Evolutionary conservation across 495 filamentous ascomycete species (phyloP).

Genomic region (Friedmanniomyces endolithicus): DNA sequence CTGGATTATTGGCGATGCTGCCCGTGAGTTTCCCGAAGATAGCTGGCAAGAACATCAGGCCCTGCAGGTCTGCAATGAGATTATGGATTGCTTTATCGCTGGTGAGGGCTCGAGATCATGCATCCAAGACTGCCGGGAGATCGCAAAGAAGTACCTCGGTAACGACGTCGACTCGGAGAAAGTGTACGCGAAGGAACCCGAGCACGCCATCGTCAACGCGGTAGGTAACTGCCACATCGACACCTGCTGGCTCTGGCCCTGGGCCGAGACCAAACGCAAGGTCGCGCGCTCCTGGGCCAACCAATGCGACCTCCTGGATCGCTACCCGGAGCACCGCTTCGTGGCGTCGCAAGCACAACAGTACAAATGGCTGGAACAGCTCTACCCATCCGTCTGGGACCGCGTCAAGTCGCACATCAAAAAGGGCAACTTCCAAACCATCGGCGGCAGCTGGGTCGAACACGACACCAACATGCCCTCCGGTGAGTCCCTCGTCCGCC

Average conservation of each 20-base stretch:
- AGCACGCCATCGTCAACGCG: slow-evolving; percentile 60
- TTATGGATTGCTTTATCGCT: slow-evolving; percentile 78
- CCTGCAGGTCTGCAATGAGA: slow-evolving; percentile 65
- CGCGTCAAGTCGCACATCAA: slow-evolving; percentile 84
- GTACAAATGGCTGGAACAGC: slow-evolving; percentile 88
- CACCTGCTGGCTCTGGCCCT: slow-evolving; percentile 97
- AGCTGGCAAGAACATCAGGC: slow-evolving; percentile 67
- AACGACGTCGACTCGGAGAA: slow-evolving; percentile 65
- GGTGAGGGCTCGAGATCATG: slow-evolving; percentile 62
- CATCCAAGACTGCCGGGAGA: slow-evolving; percentile 63
- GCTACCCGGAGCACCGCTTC: slow-evolving; percentile 89
- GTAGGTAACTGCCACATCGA: slow-evolving; percentile 97
- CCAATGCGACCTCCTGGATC: slow-evolving; percentile 86
- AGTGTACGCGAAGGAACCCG: slow-evolving; percentile 65
- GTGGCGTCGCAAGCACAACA: slow-evolving; percentile 88
- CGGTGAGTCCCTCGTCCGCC: slow-evolving; percentile 86
- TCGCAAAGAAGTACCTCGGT: slow-evolving; percentile 73
- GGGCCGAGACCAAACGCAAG: slow-evolving; percentile 97
- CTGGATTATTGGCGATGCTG: slow-evolving; percentile 68
- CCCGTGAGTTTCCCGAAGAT: slow-evolving; percentile 28
- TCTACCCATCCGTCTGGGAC: slow-evolving; percentile 79
- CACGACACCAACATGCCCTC: slow-evolving; percentile 96
- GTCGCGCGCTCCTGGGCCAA: slow-evolving; percentile 92
- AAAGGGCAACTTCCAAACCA: slow-evolving; percentile 80
- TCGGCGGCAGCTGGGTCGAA: slow-evolving; percentile 97